Base-by-base conservation (phyloP, 2,329 filamentous ascomycete species). In the Cladophialophora bantiana region DNA sequence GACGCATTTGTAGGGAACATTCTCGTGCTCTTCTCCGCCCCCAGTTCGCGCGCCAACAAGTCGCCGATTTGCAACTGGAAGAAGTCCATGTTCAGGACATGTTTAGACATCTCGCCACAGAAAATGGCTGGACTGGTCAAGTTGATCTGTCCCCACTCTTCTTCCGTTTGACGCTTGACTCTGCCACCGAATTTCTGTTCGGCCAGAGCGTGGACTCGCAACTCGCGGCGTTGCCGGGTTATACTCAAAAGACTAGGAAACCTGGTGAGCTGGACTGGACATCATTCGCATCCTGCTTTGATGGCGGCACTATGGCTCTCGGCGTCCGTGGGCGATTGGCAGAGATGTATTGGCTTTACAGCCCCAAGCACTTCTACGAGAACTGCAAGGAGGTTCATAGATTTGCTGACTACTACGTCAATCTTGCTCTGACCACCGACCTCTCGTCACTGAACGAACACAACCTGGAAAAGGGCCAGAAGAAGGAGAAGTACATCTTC, bases 141-240 rank as follows among this genome's bases (percentile, higher is more conserved):
- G 81, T 94, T 35, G 82, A 85, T 68, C 74, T 85, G 3, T 79
- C 81, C 68, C 78, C 78, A 0, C 74, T 85, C 9, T 81, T 85
- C 71, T 85, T 84, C 75, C 78, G 79, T 45, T 75, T 84, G 42
- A 83, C 83, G 88, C 96, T 97, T 34, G 94, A 97, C 78, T 89
- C 91, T 7, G 88, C 92, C 1, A 97, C 93, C 0, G 91, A 96
- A 73, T 97, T 97, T 76, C 81, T 97, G 34, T 86, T 97, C 2
- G 94, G 94, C 3, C 83, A 88, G 68, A 90, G 90, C 69, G 89
- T 94, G 20, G 86, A 85, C 55, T 88, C 85, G 71, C 79, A 81
- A 59, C 64, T 77, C 12, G 74, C 74, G 38, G 76, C 76, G 1
- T 60, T 78, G 3, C 72, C 80, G 35, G 74, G 76, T 18, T 86